Base-by-base conservation (phyloP, 495 filamentous ascomycete species). In the Parachaetomium inaequale region DNA sequence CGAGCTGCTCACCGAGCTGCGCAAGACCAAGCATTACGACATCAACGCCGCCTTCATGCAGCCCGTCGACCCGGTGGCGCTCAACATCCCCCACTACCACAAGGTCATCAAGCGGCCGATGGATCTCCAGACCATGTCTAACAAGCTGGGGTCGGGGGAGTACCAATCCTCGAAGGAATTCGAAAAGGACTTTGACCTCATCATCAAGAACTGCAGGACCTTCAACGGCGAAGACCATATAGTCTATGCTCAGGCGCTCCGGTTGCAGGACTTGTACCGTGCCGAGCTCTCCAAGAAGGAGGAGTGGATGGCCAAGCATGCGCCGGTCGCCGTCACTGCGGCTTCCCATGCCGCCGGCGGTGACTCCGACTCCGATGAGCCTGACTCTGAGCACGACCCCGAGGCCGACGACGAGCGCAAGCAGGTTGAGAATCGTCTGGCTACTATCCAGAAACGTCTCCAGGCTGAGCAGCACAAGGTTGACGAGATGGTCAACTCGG, bases 31-130 rank as follows among this genome's bases (percentile, higher is more conserved):
- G 70, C 84, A 96, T 68, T 78, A 75, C 29, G 65, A 69, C 2
- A 78, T 86, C 66, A 86, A 89, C 6, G 78, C 77, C 32, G 85
- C 89, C 42, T 98, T 98, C 76, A 77, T 89, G 66, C 72, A 76
- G 5, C 90, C 93, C 0, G 94, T 98, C 17, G 94, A 98, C 67
- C 93, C 95, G 0, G 93, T 97, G 25, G 93, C 92, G 5, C 76
- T 96, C 61, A 93, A 95, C 74, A 97, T 98, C 60, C 94, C 94
- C 1, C 84, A 88, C 19, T 98, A 98, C 70, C 91, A 92, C 72
- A 92, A 87, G 66, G 76, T 98, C 65, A 89, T 98, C 75, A 97
- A 95, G 78, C 89, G 92, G 68, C 94, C 94, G 2, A 98, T 98
- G 94, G 94, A 98, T 68, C 77, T 98, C 26, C 76, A 80, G 3